Evolutionary conservation across 192 early-diverging fungal species (phyloP).

Genomic region (Entomortierella parvispora): DNA sequence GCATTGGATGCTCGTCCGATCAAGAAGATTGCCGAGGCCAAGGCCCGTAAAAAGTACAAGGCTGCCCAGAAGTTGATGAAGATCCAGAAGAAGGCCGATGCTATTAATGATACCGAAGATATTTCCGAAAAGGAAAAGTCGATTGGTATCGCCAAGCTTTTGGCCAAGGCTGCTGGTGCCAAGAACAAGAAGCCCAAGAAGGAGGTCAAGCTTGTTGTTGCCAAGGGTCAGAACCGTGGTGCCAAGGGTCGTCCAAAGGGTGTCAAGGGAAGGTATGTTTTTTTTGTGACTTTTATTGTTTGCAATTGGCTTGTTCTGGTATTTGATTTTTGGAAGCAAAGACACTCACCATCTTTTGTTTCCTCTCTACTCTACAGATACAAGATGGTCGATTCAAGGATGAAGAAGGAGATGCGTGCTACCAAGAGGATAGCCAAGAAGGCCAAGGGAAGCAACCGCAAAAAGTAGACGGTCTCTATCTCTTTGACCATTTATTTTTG

Average conservation of each 20-base stretch:
- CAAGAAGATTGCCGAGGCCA: slow-evolving; percentile 99
- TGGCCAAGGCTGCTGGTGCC: slow-evolving; percentile 75
- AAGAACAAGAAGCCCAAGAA: slow-evolving; percentile 83
- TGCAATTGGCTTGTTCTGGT: no score
- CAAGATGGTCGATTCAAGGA: slow-evolving; percentile 96
- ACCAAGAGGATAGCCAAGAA: slow-evolving; percentile 78
- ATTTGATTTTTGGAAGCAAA: neutral
- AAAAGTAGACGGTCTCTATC: slow-evolving; percentile 52
- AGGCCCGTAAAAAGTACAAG: slow-evolving; percentile 89
- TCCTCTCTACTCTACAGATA: slow-evolving; percentile 36
- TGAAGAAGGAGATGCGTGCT: slow-evolving; percentile 96
- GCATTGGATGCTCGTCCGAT: slow-evolving; percentile 97
- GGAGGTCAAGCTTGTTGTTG: slow-evolving; percentile 91
- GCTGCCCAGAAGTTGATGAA: slow-evolving; percentile 79
- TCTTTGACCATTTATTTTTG: no score
- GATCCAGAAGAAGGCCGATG: slow-evolving; percentile 89
- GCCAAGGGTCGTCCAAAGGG: slow-evolving; percentile 94
- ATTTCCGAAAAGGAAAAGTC: slow-evolving; percentile 92
- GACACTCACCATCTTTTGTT: slow-evolving; percentile 6
- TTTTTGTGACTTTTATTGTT: neutral
- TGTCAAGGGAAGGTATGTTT: slow-evolving; percentile 91
- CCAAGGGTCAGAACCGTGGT: slow-evolving; percentile 81
- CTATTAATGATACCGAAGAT: slow-evolving; percentile 86
- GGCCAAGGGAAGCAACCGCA: slow-evolving; percentile 62
- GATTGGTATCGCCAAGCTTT: slow-evolving; percentile 80